Base-by-base conservation (phyloP, 164 flowering plant species). In the Paratinospora sagittata region DNA sequence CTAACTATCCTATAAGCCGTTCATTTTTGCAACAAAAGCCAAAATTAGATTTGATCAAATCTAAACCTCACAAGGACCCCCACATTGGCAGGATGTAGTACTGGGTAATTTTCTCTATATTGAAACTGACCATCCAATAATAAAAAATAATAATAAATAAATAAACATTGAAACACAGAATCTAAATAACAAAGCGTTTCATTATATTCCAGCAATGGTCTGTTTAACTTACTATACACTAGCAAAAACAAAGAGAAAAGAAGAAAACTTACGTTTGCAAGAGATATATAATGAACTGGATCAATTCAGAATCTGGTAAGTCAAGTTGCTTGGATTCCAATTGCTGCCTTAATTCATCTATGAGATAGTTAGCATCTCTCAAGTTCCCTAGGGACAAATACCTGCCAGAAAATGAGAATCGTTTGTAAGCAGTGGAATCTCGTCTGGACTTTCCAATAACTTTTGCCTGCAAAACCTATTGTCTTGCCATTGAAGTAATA, bases 291-390 rank as follows among this genome's bases (percentile, higher is more conserved):
- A 89, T 76, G 71, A 91, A 87, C 80, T 88, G 81, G 39, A 82
- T 86, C 83, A 95, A 74, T 52, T 92, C 96, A 63, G 97, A 86
- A 17, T 79, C 63, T 27, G 89, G 89, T 63, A 88, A 76, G 0
- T 87, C 90, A 69, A 83, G 79, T 65, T 84, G 55, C 72, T 77
- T 78, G 10, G 79, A 68, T 72, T 83, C 77, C 63, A 77, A 75
- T 78, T 84, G 87, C 71, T 82, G 85, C 84, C 80, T 85, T 58
- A 93, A 27, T 70, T 95, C 99, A 75, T 95, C 95, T 84, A 91
- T 75, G 61, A 95, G 83, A 72, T n/a, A 26, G 82, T 92, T 95
- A 37, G 99, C 99, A 90, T 91, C 98, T 83, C 89, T 80, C 65
- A 95, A 65, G 76, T 89, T 92, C 68, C 90, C 94, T 43, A 80